phyloP scores from a whole-genome alignment of 441 rosid genomes.

The Populus tomentosa region DNA sequence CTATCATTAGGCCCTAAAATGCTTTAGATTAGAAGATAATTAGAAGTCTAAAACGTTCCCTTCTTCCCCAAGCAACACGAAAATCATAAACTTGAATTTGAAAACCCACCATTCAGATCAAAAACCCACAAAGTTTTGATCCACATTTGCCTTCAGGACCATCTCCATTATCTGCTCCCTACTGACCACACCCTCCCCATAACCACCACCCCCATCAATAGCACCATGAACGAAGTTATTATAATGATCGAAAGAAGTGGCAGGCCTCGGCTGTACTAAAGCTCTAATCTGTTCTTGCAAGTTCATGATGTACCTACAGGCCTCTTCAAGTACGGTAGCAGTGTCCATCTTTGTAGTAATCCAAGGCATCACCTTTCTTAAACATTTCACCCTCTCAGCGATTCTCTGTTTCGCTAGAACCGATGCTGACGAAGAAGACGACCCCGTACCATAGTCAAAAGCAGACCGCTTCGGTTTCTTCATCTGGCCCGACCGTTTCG shows the following conservation, averaged over 20 bases:
- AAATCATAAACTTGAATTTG: neutral
- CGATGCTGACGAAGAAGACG: neutral
- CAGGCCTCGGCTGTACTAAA: neutral
- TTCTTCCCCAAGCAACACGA: neutral
- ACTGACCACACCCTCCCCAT: neutral
- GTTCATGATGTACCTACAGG: neutral
- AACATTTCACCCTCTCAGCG: neutral
- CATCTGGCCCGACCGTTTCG: neutral
- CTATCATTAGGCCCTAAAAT: neutral
- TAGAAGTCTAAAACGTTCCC: neutral
- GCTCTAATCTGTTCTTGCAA: neutral
- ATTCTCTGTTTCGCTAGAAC: neutral
- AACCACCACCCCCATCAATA: neutral
- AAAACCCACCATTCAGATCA: neutral
- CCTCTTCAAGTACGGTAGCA: neutral
- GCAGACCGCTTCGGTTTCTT: neutral
- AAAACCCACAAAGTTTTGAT: neutral
- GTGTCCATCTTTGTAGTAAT: neutral
- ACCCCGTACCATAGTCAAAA: neutral
- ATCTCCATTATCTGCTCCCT: neutral
- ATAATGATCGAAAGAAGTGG: neutral
- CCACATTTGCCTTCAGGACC: neutral
- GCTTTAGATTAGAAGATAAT: neutral
- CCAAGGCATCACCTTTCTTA: neutral
- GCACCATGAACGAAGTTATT: neutral